Evolutionary conservation across 2,329 filamentous ascomycete genomes (phyloP), one percentile per base, ranked within the genome.

Genomic region (Penicillium sp.): DNA sequence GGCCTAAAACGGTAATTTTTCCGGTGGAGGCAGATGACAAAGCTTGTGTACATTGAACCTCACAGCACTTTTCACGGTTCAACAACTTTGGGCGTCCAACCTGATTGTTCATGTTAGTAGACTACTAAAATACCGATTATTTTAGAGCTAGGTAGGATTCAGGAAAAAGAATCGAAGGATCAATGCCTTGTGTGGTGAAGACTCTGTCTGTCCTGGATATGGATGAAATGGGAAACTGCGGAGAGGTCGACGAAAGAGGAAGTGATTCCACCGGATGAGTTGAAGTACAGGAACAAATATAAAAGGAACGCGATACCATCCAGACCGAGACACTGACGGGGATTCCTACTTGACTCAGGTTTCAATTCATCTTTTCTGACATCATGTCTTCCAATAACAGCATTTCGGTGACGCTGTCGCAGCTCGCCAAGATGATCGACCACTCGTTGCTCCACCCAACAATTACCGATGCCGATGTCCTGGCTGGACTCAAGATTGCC

Each of bases 401-500:
- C 7, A 70, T 75, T 33, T 70, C 68, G 16, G 68, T 73, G 51
- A 75, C 75, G 13, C 66, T 77, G 6, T 65, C 70, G 13, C 68
- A 72, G 39, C 56, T 71, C 10, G 54, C 64, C 62, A 75, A 66
- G 70, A 69, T 69, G 72, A 87, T 87, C 63, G 85, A 87, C 63
- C 85, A 87, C 70, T 86, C 84, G 13, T 79, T 88, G 16, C 78
- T 87, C 0, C 84, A 87, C 65, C 86, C 85, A 4, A 85, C 83
- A 54, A 81, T 87, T 78, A 86, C 85, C 7, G 84, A 87, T 66
- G 70, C 69, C 16, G 82, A 86, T 1, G 78, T 87, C 51, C 59
- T 77, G 1, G 66, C 73, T 0, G 85, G 84, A 3, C 78, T 87
- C 1, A 64, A 73, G 10, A 78, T 84, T 44, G 73, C 80, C 16